Evolutionary conservation across 495 filamentous ascomycete species (phyloP), one percentile per base, ranked within the genome.

Genomic region (Aspergillus nanangensis): DNA sequence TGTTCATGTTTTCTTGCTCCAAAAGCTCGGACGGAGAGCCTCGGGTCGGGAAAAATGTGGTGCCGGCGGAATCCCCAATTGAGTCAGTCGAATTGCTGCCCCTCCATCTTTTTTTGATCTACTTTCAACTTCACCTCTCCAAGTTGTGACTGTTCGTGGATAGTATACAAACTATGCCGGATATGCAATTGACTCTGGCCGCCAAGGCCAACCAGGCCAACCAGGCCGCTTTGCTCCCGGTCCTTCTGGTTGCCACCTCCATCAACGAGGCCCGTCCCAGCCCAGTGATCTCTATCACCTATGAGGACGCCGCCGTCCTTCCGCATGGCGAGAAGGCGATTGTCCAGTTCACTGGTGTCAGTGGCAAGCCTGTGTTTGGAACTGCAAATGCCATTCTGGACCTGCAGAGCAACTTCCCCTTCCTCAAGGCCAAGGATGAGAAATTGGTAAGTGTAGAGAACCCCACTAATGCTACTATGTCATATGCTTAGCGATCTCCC

Each of bases 131-230:
- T 11, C 13, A 14, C 15, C 20, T 15, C 18, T 37, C 21, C n/a
- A n/a, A n/a, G n/a, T n/a, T n/a, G n/a, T n/a, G n/a, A n/a, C 11
- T 47, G 21, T 40, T 47, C 48, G 40, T n/a, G 15, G 25, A 42
- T 25, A 24, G 38, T 32, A 36, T 38, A 50, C n/a, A n/a, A n/a
- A 57, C 35, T 24, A 71, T 71, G 68, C 54, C 64, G 39, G 50
- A 63, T 41, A 64, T 58, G 45, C 54, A 64, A 34, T 56, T 84
- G 19, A 81, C 66, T 48, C 67, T 84, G 64, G 82, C 82, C 56
- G 79, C 64, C 9, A 78, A 81, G 57, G 80, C 76, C 50, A 86
- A 70, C 58, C 80, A 81, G 57, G 80, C 76, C 50, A 86, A 70
- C 58, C 80, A 84, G 51, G 66, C 75, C 23, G 63, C 59, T 2